Percentiles rank a stretch among this genome's conserved stretches.
Conservation (phyloP, 306 rosid genomes). For the Glycine tomentella region DNA sequence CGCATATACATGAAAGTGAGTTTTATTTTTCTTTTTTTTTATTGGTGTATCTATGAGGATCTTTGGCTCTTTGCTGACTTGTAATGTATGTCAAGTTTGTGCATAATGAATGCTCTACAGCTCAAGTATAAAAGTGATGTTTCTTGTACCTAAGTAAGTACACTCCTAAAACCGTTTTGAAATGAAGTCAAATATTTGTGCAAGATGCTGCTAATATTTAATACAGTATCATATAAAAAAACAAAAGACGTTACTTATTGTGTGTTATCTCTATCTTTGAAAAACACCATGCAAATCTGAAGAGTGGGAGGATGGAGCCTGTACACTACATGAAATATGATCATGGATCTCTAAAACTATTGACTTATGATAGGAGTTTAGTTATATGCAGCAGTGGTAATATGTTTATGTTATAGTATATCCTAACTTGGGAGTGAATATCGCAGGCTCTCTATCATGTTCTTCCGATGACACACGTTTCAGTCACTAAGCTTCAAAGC, state of each 20-base stretch:
- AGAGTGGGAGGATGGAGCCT: background rate
- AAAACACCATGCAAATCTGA: constrained; percentile 16
- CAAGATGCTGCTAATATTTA: background rate
- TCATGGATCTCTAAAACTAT: constrained; percentile 4
- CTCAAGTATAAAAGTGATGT: constrained; percentile 47
- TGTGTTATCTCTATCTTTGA: constrained; percentile 26
- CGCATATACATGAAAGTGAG: constrained; percentile 78
- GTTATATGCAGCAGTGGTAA: background rate
- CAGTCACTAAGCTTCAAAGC: constrained; percentile 75
- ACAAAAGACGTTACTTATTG: constrained; percentile 1
- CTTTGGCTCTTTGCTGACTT: constrained; percentile 22
- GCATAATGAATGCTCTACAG: constrained; percentile 17
- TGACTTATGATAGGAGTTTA: constrained; percentile 7
- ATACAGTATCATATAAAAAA: background rate
- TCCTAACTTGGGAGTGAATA: constrained; percentile 30
- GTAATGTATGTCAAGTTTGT: constrained; percentile 43
- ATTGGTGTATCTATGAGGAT: constrained; percentile 4
- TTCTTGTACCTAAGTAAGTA: constrained; percentile 48
- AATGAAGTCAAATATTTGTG: constrained; percentile 43
- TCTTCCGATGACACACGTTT: constrained; percentile 81
- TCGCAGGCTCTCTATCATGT: constrained; percentile 82
- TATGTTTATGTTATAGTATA: background rate
- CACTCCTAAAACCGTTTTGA: constrained; percentile 1
- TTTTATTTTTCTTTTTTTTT: constrained; percentile 27
- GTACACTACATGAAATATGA: constrained; percentile 7